phyloP scores from a whole-genome alignment of 768 basidiomycete genomes.

The Pleurotus citrinopileatus region DNA sequence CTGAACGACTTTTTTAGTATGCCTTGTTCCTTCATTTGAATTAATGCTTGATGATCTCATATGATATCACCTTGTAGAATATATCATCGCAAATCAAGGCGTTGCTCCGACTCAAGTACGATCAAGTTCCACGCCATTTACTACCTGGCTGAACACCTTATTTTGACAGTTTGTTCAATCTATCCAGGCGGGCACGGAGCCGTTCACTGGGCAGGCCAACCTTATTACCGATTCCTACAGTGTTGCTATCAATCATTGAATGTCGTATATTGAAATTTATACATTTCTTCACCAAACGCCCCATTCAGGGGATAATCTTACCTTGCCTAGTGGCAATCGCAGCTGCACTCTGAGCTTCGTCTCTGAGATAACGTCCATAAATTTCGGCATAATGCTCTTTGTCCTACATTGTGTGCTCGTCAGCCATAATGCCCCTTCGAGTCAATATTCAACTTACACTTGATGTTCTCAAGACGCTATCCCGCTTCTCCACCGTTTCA shows the following conservation, averaged over 20 bases:
- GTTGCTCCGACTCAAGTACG: conserved; percentile 45
- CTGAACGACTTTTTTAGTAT: conserved; percentile 54
- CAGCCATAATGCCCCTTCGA: background rate
- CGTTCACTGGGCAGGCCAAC: conserved; percentile 48
- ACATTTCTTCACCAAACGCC: background rate
- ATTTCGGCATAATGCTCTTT: conserved; percentile 43
- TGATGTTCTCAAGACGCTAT: conserved; percentile 44
- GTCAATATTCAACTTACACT: conserved; percentile 26
- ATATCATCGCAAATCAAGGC: conserved; percentile 42
- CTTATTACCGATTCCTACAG: conserved; percentile 40
- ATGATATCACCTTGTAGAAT: conserved; percentile 31
- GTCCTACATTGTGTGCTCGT: conserved; percentile 22
- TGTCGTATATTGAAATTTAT: too few relatives aligned
- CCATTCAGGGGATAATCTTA: background rate
- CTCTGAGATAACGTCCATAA: conserved; percentile 51
- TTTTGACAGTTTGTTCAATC: conserved; percentile 43
- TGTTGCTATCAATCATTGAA: conserved; percentile 29
- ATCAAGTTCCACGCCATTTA: background rate
- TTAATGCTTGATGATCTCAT: background rate
- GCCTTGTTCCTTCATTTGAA: too few relatives aligned
- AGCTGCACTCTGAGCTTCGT: conserved; percentile 50
- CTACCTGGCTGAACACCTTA: background rate
- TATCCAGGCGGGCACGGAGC: conserved; percentile 55
- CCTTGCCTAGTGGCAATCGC: background rate
- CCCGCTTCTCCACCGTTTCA: conserved; percentile 35